phyloP scores from a whole-genome alignment of 2,329 filamentous ascomycete genomes.

The Hypoxylon sp. region DNA sequence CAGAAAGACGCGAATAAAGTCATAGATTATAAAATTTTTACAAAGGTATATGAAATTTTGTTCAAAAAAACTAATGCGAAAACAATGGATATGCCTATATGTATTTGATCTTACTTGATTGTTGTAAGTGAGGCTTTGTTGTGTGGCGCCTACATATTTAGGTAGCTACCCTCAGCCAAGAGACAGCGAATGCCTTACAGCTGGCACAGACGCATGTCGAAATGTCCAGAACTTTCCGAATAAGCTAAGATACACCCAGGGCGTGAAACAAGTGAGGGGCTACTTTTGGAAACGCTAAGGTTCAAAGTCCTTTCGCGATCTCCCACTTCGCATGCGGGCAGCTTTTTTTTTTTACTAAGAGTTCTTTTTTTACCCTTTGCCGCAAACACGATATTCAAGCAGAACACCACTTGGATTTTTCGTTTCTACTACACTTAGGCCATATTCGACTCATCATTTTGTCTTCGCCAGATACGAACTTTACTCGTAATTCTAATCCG shows the following conservation, averaged over 20 bases:
- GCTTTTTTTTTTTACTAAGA: conserved; percentile 48
- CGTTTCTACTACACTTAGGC: conserved; percentile 20
- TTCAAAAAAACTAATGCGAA: too few relatives aligned
- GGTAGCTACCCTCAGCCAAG: neutral
- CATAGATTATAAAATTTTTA: conserved; percentile 1
- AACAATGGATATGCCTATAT: too few relatives aligned
- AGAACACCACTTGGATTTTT: conserved; percentile 23
- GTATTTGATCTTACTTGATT: neutral
- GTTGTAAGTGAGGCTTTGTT: conserved; percentile 14
- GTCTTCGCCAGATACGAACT: conserved; percentile 22
- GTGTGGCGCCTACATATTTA: conserved; percentile 5
- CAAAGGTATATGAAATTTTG: neutral
- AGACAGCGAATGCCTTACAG: conserved; percentile 29
- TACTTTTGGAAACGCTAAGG: conserved; percentile 36
- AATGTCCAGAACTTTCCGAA: conserved; percentile 53
- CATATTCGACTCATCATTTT: conserved; percentile 27
- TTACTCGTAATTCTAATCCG: conserved; percentile 32
- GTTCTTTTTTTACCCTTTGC: conserved; percentile 28
- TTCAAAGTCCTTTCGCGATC: conserved; percentile 42
- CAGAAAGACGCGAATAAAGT: conserved; percentile 7
- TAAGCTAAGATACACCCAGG: conserved; percentile 11
- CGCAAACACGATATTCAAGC: conserved; percentile 40
- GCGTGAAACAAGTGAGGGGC: conserved; percentile 50
- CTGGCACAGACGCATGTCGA: conserved; percentile 41
- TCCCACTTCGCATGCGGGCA: conserved; percentile 50